Base-by-base conservation (phyloP, 2,329 filamentous ascomycete species). In the Didymella keratinophila region DNA sequence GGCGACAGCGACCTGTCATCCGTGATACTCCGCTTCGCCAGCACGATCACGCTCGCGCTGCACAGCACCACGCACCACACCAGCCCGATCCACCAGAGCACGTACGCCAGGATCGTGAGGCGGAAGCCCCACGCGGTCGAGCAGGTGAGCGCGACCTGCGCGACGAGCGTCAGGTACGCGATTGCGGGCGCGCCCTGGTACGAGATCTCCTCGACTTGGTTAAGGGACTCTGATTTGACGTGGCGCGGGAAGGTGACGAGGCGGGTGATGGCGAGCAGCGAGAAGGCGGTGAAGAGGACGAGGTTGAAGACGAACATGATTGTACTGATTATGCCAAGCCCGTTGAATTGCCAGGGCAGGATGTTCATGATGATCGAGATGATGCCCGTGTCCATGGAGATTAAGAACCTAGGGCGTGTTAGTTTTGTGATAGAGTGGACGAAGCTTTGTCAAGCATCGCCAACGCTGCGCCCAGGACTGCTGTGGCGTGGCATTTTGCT, bases 51-150 rank as follows among this genome's bases (percentile, higher is more conserved):
- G 11, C 43, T 47, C 25, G 52, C 44, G 20, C 58, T 51, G 49
- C 61, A 67, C 23, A 70, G 50, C 18, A 50, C 21, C 12, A 70
- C 59, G 16, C 59, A 63, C 65, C 61, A 64, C 14, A 62, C 58
- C n/a, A 62, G 60, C n/a, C 66, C 66, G 20, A 67, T 61, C 63
- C 63, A 70, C 63, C 58, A 68, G 23, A 64, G 57, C 25, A 65
- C 65, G 45, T 60, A 70, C 37, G 65, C 65, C 12, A 63, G 83
- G 82, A 56, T 88, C 88, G 36, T 91, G 79, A 70, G 89, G 78
- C 81, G 83, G 89, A 20, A 93, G 77, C 27, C 83, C 78, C 3
- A 82, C 55, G 83, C 89, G 84, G 75, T 92, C 91, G 50, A 82
- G 70, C 25, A 80, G 91, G 90, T 47, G 69, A 66, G 12, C 86